Conservation (phyloP, 2,329 filamentous ascomycete genomes). For the Venturia effusa region DNA sequence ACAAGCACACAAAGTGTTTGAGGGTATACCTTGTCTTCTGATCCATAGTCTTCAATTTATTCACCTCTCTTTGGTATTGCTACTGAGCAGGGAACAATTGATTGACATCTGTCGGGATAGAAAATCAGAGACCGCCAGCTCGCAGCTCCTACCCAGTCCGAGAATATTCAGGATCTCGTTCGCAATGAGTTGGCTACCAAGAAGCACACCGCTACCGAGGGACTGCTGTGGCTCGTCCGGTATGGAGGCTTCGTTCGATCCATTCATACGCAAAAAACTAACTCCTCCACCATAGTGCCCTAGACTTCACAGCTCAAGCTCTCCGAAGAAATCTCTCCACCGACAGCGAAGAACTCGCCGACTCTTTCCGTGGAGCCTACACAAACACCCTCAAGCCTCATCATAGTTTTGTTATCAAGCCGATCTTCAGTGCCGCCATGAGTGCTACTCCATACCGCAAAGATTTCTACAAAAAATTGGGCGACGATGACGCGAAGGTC, state of each 20-base stretch:
- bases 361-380: constrained; percentile 82
- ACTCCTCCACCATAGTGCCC: constrained; percentile 36
- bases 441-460: constrained; percentile 83
- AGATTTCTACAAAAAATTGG: constrained; percentile 86
- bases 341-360: constrained; percentile 61
- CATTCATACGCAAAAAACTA: neutral
- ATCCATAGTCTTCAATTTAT: neutral
- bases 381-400: constrained; percentile 78
- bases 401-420: constrained; percentile 83
- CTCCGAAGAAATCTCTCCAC: constrained; percentile 67
- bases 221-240: constrained; percentile 83
- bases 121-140: constrained; percentile 82
- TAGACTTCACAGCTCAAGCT: constrained; percentile 85
- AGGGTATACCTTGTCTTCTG: neutral
- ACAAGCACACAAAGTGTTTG: neutral
- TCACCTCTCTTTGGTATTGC: neutral
- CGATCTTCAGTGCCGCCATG: constrained; percentile 89
- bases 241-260: constrained; percentile 31
- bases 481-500: constrained; percentile 53
- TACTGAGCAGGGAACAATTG: neutral
- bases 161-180: constrained; percentile 74
- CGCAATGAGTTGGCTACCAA: constrained; percentile 80
- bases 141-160: constrained; percentile 66
- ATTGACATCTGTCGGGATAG: constrained; percentile 31
- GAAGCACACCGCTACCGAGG: constrained; percentile 82